These are phyloP conservation scores for Maudiozyma turicensis DNA, from an alignment of 805 yeast species.

Conservation along the genomic window DNA sequence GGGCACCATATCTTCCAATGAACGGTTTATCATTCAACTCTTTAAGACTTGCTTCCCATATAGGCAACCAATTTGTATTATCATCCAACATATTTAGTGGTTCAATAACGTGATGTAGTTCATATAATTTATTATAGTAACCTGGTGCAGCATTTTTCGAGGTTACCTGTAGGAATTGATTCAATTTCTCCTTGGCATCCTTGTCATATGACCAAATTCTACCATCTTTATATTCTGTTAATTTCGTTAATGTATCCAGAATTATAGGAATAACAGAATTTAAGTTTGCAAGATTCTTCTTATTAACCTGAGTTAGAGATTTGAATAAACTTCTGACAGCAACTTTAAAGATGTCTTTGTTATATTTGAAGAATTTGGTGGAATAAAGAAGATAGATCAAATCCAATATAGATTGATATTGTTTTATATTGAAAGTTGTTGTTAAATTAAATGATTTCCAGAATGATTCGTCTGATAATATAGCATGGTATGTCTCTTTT, in stretches of 20 bases:
- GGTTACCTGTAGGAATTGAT: constrained; percentile 42
- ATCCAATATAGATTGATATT: constrained; percentile 35
- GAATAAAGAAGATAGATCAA: constrained; percentile 29
- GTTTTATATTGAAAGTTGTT: constrained; percentile 31
- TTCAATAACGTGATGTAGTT: constrained; percentile 13
- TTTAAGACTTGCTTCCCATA: constrained; percentile 24
- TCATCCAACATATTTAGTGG: constrained; percentile 13
- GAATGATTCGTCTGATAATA: constrained; percentile 35
- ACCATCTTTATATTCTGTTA: constrained; percentile 38
- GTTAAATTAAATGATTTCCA: constrained; percentile 35
- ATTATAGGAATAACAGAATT: constrained; percentile 40
- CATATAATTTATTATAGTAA: constrained; percentile 33
- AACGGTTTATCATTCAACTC: constrained; percentile 23
- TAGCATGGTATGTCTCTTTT: constrained; percentile 18
- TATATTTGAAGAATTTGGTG: constrained; percentile 8
- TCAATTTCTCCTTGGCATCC: constrained; percentile 35
- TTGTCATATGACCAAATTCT: constrained; percentile 49
- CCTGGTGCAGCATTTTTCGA: constrained; percentile 42
- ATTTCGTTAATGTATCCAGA: constrained; percentile 35
- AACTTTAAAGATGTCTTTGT: constrained; percentile 27
- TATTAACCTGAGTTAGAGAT: constrained; percentile 23
- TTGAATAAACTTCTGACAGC: constrained; percentile 27
- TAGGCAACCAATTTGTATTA: constrained; percentile 16
- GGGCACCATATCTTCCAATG: constrained; percentile 25
- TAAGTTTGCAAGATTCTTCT: constrained; percentile 34